Evolutionary conservation across 768 basidiomycete genomes (phyloP).

Genomic region (Leccinum boreale): DNA sequence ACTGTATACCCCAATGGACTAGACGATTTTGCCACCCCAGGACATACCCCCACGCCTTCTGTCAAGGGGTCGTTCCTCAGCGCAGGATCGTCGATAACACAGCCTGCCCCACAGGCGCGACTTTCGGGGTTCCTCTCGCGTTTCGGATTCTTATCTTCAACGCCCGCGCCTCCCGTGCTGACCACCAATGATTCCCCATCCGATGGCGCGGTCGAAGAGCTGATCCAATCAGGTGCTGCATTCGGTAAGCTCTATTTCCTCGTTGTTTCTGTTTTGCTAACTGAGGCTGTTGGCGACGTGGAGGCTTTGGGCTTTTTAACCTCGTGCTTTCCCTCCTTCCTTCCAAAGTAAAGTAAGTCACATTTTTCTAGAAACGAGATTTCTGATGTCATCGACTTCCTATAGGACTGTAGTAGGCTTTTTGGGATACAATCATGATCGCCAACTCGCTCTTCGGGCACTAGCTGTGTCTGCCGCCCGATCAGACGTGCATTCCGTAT

Average conservation of each 20-base stretch:
- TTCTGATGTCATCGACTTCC: not conserved
- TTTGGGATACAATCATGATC: slow-evolving; percentile 72
- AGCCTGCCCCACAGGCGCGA: slow-evolving; percentile 11
- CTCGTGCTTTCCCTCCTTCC: slow-evolving; percentile 76
- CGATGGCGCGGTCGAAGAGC: slow-evolving; percentile 64
- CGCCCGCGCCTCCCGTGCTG: slow-evolving; percentile 9
- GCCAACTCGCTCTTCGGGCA: slow-evolving; percentile 64
- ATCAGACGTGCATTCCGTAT: slow-evolving; percentile 70
- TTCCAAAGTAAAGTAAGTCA: slow-evolving; percentile 58
- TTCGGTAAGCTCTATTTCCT: slow-evolving; percentile 50
- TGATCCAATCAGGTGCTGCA: slow-evolving; percentile 72
- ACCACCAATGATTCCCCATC: slow-evolving; percentile 23
- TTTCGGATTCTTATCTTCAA: slow-evolving; percentile 24
- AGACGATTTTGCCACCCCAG: slow-evolving; percentile 40
- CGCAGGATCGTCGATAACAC: slow-evolving; percentile 17
- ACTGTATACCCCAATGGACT: slow-evolving; percentile 63
- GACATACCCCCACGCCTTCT: slow-evolving; percentile 33
- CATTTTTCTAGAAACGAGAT: not conserved
- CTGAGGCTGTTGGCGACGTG: not conserved
- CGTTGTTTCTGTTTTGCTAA: not conserved
- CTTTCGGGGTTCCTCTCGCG: slow-evolving; percentile 37
- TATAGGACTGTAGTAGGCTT: slow-evolving; percentile 67
- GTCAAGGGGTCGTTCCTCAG: slow-evolving; percentile 31
- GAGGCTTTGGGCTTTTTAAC: slow-evolving; percentile 69
- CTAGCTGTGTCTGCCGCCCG: slow-evolving; percentile 65